A percentile compares a stretch with the other conserved stretches of the same genome.
Conservation (phyloP, 2,329 filamentous ascomycete species). For the Ophioceras dolichostomum region DNA sequence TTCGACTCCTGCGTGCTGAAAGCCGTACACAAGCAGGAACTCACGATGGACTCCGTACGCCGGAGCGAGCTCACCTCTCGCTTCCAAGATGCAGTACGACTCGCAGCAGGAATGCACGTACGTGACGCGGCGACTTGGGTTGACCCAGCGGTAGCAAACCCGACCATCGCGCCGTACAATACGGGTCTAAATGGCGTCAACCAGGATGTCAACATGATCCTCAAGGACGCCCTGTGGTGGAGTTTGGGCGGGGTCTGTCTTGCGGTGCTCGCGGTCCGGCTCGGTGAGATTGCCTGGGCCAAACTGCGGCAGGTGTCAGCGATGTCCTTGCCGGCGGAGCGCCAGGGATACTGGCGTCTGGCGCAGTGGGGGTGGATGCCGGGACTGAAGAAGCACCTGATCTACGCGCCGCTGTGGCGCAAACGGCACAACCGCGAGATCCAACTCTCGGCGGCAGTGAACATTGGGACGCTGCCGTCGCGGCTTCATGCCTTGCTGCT, state of each 20-base stretch:
- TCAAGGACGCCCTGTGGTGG: slow-evolving; percentile 48
- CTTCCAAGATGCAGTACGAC: neutral
- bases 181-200: slow-evolving; percentile 48
- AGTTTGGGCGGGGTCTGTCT: slow-evolving; percentile 44
- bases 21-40: too few relatives aligned
- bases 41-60: slow-evolving; percentile 17
- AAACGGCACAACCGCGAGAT: slow-evolving; percentile 52
- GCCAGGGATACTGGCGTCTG: slow-evolving; percentile 46
- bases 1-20: too few relatives aligned
- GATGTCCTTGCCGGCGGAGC: slow-evolving; percentile 38
- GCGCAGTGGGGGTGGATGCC: slow-evolving; percentile 50
- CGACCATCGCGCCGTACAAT: slow-evolving; percentile 43
- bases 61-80: slow-evolving; percentile 14
- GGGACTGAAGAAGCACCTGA: slow-evolving; percentile 46
- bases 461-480: slow-evolving; percentile 51
- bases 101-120: too few relatives aligned
- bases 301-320: slow-evolving; percentile 46
- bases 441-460: slow-evolving; percentile 26
- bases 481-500: slow-evolving; percentile 49
- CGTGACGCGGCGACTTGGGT: slow-evolving; percentile 21
- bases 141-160: slow-evolving; percentile 16
- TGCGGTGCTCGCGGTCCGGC: slow-evolving; percentile 37
- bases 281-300: slow-evolving; percentile 40
- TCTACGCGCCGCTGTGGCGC: slow-evolving; percentile 50
- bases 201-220: slow-evolving; percentile 42